phyloP scores from a whole-genome alignment of 202 grass and related monocot genomes.

The Schoenoplectus tabernaemontani region DNA sequence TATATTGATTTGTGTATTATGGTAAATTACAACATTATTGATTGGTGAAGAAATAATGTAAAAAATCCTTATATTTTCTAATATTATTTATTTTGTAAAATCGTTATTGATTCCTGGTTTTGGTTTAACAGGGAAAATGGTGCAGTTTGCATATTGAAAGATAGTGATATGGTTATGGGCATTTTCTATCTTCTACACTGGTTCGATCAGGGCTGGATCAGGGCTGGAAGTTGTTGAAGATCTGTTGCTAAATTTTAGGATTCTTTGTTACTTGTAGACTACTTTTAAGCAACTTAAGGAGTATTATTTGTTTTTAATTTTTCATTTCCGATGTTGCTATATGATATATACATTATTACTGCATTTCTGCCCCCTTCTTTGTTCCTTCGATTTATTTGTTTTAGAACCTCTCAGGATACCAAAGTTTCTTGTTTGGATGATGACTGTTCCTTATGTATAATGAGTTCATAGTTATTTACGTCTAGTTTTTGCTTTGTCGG shows the following conservation, averaged over 20 bases:
- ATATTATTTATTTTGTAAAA: neutral
- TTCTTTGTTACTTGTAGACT: constrained; percentile 41
- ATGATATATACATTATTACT: constrained; percentile 35
- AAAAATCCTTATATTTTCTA: neutral
- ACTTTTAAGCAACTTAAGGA: constrained; percentile 35
- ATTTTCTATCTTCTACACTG: constrained; percentile 35
- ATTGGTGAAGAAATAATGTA: neutral
- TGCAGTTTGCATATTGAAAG: constrained; percentile 34
- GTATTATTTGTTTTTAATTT: constrained; percentile 31
- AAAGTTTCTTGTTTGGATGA: constrained; percentile 34
- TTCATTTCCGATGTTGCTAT: constrained; percentile 43
- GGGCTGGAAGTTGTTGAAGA: constrained; percentile 37
- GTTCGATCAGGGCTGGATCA: too few relatives aligned
- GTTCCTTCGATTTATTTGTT: constrained; percentile 74
- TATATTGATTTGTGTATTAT: constrained; percentile 9
- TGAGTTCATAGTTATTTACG: constrained; percentile 44
- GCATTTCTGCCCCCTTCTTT: neutral
- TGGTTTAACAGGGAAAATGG: constrained; percentile 45
- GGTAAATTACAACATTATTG: neutral
- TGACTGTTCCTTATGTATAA: constrained; percentile 50
- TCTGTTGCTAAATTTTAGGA: constrained; percentile 34
- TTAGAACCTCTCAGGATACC: constrained; percentile 34
- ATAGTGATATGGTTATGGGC: constrained; percentile 34
- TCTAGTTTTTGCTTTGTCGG: neutral
- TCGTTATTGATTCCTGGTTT: neutral